Evolutionary conservation across 345 rosid species (phyloP).

Genomic region (Rhodomyrtus tomentosa): DNA sequence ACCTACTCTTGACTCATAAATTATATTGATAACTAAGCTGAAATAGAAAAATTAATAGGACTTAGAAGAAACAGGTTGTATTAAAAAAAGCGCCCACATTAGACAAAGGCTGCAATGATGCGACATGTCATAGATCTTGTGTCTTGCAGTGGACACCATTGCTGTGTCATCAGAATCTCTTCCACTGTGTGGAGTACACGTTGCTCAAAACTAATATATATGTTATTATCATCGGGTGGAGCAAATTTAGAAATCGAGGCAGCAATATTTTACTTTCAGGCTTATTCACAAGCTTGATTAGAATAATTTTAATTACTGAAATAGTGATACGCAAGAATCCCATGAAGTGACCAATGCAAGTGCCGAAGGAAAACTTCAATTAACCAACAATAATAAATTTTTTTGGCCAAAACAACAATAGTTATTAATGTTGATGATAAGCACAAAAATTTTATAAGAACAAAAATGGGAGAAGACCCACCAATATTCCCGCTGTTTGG

Average conservation of each 20-base stretch:
- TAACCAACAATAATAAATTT: background rate
- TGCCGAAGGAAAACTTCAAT: background rate
- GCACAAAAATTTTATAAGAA: background rate
- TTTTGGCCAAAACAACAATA: background rate
- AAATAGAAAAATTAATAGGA: background rate
- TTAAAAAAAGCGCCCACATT: background rate
- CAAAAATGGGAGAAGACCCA: background rate
- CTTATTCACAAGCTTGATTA: background rate
- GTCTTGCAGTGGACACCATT: background rate
- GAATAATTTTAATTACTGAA: background rate
- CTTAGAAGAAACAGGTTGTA: background rate
- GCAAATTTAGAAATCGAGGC: background rate
- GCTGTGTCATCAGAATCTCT: background rate
- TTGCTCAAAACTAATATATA: background rate
- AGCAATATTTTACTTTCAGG: background rate
- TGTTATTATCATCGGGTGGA: background rate
- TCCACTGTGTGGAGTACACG: background rate
- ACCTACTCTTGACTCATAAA: background rate
- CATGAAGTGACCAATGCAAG: background rate
- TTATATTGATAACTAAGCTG: background rate
- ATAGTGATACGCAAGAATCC: background rate
- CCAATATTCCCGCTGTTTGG: conserved; percentile 23
- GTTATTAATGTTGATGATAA: background rate
- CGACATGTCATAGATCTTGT: background rate
- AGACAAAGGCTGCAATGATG: background rate